Base-by-base conservation (phyloP, 768 basidiomycete genomes). In the Termitomyces sp. region DNA sequence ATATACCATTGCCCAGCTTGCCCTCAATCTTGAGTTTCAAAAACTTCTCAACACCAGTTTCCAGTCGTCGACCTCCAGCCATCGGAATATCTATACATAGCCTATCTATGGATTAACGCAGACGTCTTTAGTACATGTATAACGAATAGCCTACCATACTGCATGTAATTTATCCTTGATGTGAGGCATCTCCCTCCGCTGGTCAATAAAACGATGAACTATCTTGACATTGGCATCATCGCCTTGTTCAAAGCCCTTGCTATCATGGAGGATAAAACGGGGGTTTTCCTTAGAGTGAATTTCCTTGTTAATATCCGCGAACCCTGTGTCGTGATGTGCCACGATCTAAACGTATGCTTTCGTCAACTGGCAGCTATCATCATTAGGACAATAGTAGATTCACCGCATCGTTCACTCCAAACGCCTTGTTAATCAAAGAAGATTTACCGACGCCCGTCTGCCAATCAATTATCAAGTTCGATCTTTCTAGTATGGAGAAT, bases 361-460 rank as follows among this genome's bases (percentile, higher is more conserved):
- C 33, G 26, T 30, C 39, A 16, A 4, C 34, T 27, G 18, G 24
- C 18, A 42, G 27, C 46, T 24, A 30, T 37, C 4, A 53, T 1
- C 26, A n/a, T 18, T 33, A 48, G 27, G 4, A 27, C 9, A 51
- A 48, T 22, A 26, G 24, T 7, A 7, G 32, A 27, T 62, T 48
- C 44, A 69, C 68, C 24, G 66, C 68, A 24, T 62, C 61, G 12
- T 65, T 44, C 30, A 73, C 70, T 0, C 65, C 63, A 42, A 73
- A 73, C 4, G 67, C 59, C 32, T 59, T 58, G 32, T 71, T 71
- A 54, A 72, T 69, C 8, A 73, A 45, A 4, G 62, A 61, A 13
- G 71, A 69, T 51, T 72, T 72, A 8, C 72, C 71, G 1, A 61
- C 67, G 30, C 72, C 72, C 4, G 70, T 59, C 71, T 72, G 48